Conservation (phyloP, 495 filamentous ascomycete genomes). For the Penicillium lividum region DNA sequence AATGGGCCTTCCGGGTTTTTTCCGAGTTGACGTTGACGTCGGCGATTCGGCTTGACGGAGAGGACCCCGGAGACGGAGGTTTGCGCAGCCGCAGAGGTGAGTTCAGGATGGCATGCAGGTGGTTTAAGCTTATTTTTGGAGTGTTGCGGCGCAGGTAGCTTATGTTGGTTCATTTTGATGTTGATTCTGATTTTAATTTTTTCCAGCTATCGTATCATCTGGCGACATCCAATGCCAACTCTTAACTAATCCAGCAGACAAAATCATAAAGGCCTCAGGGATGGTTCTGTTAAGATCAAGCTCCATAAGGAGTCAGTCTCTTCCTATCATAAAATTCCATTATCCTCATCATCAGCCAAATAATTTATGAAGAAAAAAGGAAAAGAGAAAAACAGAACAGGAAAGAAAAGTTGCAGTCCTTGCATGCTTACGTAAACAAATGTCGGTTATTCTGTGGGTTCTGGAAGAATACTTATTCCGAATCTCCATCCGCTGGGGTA, state of each 20-base stretch:
- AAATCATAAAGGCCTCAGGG: slow-evolving; percentile 40
- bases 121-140: background rate
- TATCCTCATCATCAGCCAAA: slow-evolving; percentile 57
- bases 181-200: too few species aligned
- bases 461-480: background rate
- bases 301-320: slow-evolving; percentile 57
- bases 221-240: background rate
- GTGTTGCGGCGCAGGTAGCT: background rate
- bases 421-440: slow-evolving; percentile 12
- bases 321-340: slow-evolving; percentile 61
- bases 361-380: slow-evolving; percentile 24
- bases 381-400: slow-evolving; percentile 21
- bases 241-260: slow-evolving; percentile 2
- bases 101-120: background rate
- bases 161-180: background rate
- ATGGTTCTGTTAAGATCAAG: slow-evolving; percentile 56
- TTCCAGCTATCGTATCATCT: too few species aligned
- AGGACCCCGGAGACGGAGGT: background rate
- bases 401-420: slow-evolving; percentile 10
- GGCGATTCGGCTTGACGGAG: background rate
- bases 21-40: too few species aligned
- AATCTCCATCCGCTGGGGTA: slow-evolving; percentile 7
- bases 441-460: background rate
- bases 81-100: background rate
- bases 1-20: background rate